Evolutionary conservation across 495 filamentous ascomycete genomes (phyloP), one percentile per base, ranked within the genome.

Genomic region (Pseudevernia furfuracea): DNA sequence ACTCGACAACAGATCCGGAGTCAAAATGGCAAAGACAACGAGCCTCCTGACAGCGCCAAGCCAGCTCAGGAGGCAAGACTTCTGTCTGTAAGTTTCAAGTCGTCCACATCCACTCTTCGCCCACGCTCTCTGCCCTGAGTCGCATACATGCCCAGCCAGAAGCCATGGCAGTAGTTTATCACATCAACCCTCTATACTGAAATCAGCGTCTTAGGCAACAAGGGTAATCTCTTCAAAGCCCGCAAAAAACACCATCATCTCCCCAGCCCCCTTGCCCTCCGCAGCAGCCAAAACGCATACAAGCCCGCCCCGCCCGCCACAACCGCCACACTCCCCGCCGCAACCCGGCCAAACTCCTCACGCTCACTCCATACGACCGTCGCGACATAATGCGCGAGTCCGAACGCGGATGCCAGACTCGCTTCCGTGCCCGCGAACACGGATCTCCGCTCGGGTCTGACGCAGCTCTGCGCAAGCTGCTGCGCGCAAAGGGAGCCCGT

Each of bases 391-490:
- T 64, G 62, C 32, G 46, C 55, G 10, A 64, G 30, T 2, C 57
- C 62, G 32, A 64, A 64, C 19, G 28, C 21, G 2, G 62, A 64
- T 12, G 57, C 62, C 9, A 64, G 17, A 10, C 53, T n/a, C 17
- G 57, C 57, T 25, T 64, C 62, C 38, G 62, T 59, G 37, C 62
- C 62, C 25, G 62, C 62, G 30, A 64, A 64, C 41, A 30, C n/a
- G 52, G 55, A 49, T 10, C 62, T n/a, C 44, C 17, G 17, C 28
- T 37, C 30, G 4, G 62, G 38, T 12, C 19, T n/a, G 7, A 64
- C 39, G 32, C 62, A 49, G 30, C 14, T 64, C 34, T 64, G 62
- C 15, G 62, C 57, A 1, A 64, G 62, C 32, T 64, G 53, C 39
- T 64, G 62, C 1, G 55, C 34, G 17, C 53, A 59, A 8, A 64